phyloP scores from a whole-genome alignment of 1,284 basidiomycete species.

The Cryptococcus hybrid region DNA sequence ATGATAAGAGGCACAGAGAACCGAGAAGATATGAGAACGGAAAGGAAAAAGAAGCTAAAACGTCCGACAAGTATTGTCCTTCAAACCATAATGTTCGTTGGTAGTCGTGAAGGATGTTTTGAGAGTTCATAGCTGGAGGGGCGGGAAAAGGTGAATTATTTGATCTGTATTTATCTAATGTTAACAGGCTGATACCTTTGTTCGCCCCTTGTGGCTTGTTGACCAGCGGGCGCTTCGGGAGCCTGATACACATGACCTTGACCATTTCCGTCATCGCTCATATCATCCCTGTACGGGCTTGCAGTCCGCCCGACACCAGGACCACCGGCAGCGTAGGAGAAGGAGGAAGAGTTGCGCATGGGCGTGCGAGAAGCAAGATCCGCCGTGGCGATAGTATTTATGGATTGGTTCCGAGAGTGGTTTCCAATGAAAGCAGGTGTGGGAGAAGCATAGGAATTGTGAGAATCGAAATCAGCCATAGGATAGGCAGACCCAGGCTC shows the following conservation, averaged over 20 bases:
- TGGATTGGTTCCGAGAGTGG: slow-evolving; percentile 24
- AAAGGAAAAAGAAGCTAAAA: no score
- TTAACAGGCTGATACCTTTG: slow-evolving; percentile 18
- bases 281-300: slow-evolving; percentile 16
- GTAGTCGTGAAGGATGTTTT: no score
- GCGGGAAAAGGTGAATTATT: no score
- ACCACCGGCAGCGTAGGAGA: slow-evolving; percentile 1
- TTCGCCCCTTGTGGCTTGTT: neutral
- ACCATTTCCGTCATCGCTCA: slow-evolving; percentile 13
- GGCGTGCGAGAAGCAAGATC: slow-evolving; percentile 30
- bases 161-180: slow-evolving; percentile 3
- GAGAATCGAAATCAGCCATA: slow-evolving; percentile 23
- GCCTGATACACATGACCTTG: slow-evolving; percentile 10
- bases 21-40: no score
- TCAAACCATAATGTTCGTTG: no score
- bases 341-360: slow-evolving; percentile 12
- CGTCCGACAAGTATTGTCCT: no score
- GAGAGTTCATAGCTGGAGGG: no score
- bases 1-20: no score
- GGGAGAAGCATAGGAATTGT: slow-evolving; percentile 9
- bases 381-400: slow-evolving; percentile 43
- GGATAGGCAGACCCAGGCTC: slow-evolving; percentile 21
- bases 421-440: slow-evolving; percentile 1
- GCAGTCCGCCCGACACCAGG: neutral
- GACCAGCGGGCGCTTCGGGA: neutral